Conservation (phyloP, 345 rosid species). For the Rhodamnia rubescens region DNA sequence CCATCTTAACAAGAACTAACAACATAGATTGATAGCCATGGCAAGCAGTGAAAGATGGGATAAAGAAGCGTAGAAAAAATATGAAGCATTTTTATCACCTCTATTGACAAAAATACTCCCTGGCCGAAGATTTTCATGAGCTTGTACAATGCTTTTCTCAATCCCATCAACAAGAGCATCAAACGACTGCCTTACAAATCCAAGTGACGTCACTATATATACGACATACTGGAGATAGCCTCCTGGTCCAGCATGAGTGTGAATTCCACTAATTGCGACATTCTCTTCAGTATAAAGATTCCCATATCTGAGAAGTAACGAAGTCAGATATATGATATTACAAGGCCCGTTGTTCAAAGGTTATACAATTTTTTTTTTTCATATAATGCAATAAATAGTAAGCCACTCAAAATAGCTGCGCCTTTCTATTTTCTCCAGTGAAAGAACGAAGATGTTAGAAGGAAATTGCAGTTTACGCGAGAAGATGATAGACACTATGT, state of each 20-base stretch:
- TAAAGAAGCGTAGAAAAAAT: not conserved
- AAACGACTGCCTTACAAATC: conserved; percentile 67
- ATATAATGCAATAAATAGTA: too few species aligned
- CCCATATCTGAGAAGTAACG: conserved; percentile 33
- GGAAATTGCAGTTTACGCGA: not conserved
- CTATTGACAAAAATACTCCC: conserved; percentile 42
- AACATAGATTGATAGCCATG: not conserved
- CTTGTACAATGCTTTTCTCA: conserved; percentile 52
- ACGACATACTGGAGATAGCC: conserved; percentile 70
- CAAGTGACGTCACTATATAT: conserved; percentile 66
- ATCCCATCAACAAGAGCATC: conserved; percentile 61
- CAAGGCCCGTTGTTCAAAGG: not conserved
- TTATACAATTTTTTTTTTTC: not conserved
- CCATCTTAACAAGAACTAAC: not conserved
- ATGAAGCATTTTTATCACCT: conserved; percentile 6
- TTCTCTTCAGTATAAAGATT: conserved; percentile 52
- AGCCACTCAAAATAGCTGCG: not conserved
- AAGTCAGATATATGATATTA: not conserved
- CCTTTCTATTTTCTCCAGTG: not conserved
- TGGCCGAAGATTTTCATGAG: conserved; percentile 61
- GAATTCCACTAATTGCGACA: conserved; percentile 74
- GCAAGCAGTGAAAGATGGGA: not conserved
- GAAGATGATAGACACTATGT: not conserved
- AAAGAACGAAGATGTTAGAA: not conserved
- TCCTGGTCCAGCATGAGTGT: conserved; percentile 75